These are phyloP conservation scores for Chaetomium tenue DNA, from an alignment of 495 filamentous ascomycete species.

Conservation along the genomic window DNA sequence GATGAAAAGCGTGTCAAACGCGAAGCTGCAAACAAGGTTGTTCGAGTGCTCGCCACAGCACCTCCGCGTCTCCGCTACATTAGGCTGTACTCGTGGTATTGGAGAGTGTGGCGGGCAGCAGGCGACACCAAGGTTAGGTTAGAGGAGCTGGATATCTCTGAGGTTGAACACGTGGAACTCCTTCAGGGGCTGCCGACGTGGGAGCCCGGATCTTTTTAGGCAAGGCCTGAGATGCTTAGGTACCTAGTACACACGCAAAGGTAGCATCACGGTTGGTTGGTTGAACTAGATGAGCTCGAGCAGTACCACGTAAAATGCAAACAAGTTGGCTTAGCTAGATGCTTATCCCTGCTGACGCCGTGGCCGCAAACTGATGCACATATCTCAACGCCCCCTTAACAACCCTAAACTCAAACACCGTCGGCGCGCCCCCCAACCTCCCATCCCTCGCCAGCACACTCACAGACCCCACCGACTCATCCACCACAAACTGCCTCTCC, in stretches of 20 bases:
- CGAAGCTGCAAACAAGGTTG: neutral
- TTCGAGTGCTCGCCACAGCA: neutral
- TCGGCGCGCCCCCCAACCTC: neutral
- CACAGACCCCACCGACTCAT: neutral
- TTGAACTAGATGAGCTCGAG: too few relatives aligned
- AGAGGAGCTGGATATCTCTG: neutral
- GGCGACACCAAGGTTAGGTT: neutral
- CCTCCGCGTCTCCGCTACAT: constrained; percentile 1
- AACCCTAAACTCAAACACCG: constrained; percentile 2
- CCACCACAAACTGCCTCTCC: neutral
- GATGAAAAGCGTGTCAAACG: too few relatives aligned
- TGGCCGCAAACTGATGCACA: constrained; percentile 8
- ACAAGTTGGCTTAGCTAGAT: too few relatives aligned
- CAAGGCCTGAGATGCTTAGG: too few relatives aligned
- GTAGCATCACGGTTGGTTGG: too few relatives aligned
- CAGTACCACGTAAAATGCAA: too few relatives aligned
- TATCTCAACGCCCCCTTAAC: constrained; percentile 4
- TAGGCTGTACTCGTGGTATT: neutral
- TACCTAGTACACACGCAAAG: too few relatives aligned
- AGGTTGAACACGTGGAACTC: neutral
- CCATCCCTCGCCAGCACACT: neutral
- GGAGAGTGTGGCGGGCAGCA: neutral
- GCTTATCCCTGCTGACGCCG: neutral
- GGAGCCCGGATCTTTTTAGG: too few relatives aligned
- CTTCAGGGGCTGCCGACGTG: neutral